A percentile compares a stretch with the other conserved stretches of the same genome.
Conservation (phyloP, 2,329 filamentous ascomycete species). For the Beauveria pseudobassiana region DNA sequence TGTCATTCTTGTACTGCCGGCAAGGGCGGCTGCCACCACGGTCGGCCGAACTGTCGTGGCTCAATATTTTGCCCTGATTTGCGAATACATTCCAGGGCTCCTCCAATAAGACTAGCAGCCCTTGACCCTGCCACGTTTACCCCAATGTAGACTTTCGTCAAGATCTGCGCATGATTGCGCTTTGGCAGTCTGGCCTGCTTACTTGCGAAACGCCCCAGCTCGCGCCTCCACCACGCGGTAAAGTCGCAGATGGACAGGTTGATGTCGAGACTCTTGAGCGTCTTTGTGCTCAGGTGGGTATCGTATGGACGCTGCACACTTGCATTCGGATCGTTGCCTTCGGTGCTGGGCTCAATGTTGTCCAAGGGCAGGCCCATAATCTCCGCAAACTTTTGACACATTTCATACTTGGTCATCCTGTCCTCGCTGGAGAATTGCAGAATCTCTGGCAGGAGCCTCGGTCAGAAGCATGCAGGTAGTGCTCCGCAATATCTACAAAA, state of each 20-base stretch:
- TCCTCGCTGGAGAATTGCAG: conserved; percentile 87
- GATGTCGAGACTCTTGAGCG: conserved; percentile 65
- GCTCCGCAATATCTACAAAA: conserved; percentile 56
- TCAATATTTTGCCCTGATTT: not conserved
- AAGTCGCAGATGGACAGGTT: conserved; percentile 70
- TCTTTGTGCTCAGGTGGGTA: conserved; percentile 75
- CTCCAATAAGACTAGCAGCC: not conserved
- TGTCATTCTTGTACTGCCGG: not conserved
- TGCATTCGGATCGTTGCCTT: conserved; percentile 65
- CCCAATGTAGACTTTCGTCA: not conserved
- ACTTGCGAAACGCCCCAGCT: conserved; percentile 53
- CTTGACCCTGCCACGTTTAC: not conserved
- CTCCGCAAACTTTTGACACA: conserved; percentile 68
- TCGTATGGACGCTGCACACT: conserved; percentile 77
- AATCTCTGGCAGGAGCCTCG: conserved; percentile 54
- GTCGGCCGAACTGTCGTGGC: not conserved
- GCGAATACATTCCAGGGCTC: not conserved
- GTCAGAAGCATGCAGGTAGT: conserved; percentile 51
- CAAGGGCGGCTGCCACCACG: not conserved
- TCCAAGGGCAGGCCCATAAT: conserved; percentile 69
- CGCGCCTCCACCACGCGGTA: conserved; percentile 68
- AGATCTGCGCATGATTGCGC: not conserved
- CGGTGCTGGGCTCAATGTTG: conserved; percentile 60
- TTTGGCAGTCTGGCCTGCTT: conserved; percentile 14
- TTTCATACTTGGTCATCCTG: conserved; percentile 81